phyloP scores from a whole-genome alignment of 1,284 basidiomycete genomes.

The Pseudozyma pruni region DNA sequence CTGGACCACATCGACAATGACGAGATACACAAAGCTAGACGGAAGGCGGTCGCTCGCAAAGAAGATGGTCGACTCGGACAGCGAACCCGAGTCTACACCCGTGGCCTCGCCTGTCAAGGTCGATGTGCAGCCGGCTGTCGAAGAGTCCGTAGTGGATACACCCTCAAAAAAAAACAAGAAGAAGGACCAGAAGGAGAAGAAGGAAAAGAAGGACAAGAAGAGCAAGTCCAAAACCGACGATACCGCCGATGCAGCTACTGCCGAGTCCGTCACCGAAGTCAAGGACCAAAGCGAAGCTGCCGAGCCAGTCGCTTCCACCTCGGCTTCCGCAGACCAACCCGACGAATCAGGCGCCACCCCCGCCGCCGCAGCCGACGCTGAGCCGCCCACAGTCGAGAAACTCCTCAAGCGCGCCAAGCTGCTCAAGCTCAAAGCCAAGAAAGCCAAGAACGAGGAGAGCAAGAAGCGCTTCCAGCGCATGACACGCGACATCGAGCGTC shows the following conservation, averaged over 20 bases:
- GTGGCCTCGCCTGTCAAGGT: constrained; percentile 16
- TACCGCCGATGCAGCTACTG: not conserved
- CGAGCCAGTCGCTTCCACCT: constrained; percentile 33
- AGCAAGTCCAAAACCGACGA: not conserved
- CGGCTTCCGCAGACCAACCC: constrained; percentile 4
- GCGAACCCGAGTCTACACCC: constrained; percentile 21
- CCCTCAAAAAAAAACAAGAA: constrained; percentile 28
- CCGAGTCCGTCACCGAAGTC: too few species aligned
- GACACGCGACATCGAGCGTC: constrained; percentile 65
- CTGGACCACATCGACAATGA: constrained; percentile 28
- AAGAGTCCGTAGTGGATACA: constrained; percentile 6
- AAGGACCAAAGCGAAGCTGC: constrained; percentile 5
- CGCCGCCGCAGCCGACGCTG: constrained; percentile 6
- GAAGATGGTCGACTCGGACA: constrained; percentile 35
- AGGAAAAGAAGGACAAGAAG: constrained; percentile 23
- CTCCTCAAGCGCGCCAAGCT: constrained; percentile 64
- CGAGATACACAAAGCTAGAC: constrained; percentile 59
- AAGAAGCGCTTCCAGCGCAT: constrained; percentile 31
- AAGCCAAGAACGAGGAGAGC: constrained; percentile 58
- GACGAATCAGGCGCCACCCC: not conserved
- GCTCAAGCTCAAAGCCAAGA: constrained; percentile 62
- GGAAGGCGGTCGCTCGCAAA: constrained; percentile 50
- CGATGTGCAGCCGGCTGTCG: constrained; percentile 2
- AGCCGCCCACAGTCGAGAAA: constrained; percentile 42
- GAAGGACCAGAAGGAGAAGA: constrained; percentile 29